These are phyloP conservation scores for Grosmannia serpens DNA, from an alignment of 2,329 filamentous ascomycete genomes.

Conservation along the genomic window DNA sequence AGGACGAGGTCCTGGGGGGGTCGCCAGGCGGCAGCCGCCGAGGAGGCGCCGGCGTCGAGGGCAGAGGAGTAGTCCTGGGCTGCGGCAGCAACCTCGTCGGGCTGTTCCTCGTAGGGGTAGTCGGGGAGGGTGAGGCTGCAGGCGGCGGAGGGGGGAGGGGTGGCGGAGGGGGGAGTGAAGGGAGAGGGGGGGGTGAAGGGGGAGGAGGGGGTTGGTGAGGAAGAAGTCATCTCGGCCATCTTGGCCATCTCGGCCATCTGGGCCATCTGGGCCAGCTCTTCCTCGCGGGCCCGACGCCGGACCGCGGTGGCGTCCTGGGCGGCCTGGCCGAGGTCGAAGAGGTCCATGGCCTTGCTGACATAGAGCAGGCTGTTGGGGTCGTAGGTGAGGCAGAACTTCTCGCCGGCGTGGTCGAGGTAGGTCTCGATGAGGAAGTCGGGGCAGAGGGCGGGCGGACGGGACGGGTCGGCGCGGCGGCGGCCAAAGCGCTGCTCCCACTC, in stretches of 20 bases:
- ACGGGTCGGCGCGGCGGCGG: slow-evolving; percentile 71
- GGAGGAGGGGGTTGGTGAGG: background rate
- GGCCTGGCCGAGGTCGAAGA: slow-evolving; percentile 77
- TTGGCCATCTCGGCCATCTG: too few species aligned
- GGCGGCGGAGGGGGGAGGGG: slow-evolving; percentile 22
- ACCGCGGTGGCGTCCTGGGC: slow-evolving; percentile 52
- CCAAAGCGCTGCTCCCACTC: slow-evolving; percentile 97
- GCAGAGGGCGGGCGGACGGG: slow-evolving; percentile 82
- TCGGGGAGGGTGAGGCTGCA: slow-evolving; percentile 79
- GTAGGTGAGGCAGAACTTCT: slow-evolving; percentile 96
- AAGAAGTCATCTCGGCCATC: too few species aligned
- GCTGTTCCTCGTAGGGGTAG: slow-evolving; percentile 77
- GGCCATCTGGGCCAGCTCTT: too few species aligned
- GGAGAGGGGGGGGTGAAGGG: background rate
- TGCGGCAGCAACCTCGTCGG: background rate
- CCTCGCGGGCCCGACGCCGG: slow-evolving; percentile 52
- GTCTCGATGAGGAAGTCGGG: slow-evolving; percentile 97
- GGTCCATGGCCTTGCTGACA: slow-evolving; percentile 96
- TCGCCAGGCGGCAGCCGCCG: slow-evolving; percentile 24
- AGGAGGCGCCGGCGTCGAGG: slow-evolving; percentile 14
- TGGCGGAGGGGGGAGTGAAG: too few species aligned
- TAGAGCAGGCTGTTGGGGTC: slow-evolving; percentile 93
- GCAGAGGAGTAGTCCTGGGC: slow-evolving; percentile 15
- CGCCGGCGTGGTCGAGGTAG: slow-evolving; percentile 92
- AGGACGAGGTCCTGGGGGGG: slow-evolving; percentile 71